Evolutionary conservation across 2,329 filamentous ascomycete genomes (phyloP).

Genomic region (Aureobasidium sp.): DNA sequence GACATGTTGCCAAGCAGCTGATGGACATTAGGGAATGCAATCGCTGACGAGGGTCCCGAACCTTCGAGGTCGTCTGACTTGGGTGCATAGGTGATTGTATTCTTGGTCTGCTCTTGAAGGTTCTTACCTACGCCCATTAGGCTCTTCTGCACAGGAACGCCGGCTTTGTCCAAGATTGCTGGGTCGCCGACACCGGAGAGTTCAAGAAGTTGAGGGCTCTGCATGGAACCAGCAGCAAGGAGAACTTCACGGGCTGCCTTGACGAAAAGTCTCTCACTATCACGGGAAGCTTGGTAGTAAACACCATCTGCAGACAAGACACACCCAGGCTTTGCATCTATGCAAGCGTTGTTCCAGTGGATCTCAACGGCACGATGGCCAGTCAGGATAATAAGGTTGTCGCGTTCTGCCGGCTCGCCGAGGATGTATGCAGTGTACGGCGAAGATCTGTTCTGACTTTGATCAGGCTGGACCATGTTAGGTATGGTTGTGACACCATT

Average conservation of each 20-base stretch:
- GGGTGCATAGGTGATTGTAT: conserved; percentile 18
- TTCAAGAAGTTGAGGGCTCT: conserved; percentile 51
- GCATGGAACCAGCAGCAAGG: conserved; percentile 48
- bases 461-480: conserved; percentile 22
- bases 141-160: conserved; percentile 17
- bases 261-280: conserved; percentile 17
- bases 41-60: conserved; percentile 34
- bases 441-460: conserved; percentile 23
- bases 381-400: conserved; percentile 24
- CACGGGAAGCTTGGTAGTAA: conserved; percentile 19
- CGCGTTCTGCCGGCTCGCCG: conserved; percentile 20
- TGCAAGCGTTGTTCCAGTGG: conserved; percentile 17
- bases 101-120: conserved; percentile 23
- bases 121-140: conserved; percentile 29
- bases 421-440: conserved; percentile 24
- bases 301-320: conserved; percentile 20
- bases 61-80: conserved; percentile 27
- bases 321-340: not conserved
- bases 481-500: conserved; percentile 24
- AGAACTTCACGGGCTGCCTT: conserved; percentile 44
- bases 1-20: conserved; percentile 31
- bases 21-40: conserved; percentile 30
- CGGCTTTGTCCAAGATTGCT: conserved; percentile 30
- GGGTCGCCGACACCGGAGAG: conserved; percentile 51
- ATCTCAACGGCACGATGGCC: conserved; percentile 24